Evolutionary conservation across 805 yeast genomes (phyloP).

Genomic region (Wickerhamiella azymoides): DNA sequence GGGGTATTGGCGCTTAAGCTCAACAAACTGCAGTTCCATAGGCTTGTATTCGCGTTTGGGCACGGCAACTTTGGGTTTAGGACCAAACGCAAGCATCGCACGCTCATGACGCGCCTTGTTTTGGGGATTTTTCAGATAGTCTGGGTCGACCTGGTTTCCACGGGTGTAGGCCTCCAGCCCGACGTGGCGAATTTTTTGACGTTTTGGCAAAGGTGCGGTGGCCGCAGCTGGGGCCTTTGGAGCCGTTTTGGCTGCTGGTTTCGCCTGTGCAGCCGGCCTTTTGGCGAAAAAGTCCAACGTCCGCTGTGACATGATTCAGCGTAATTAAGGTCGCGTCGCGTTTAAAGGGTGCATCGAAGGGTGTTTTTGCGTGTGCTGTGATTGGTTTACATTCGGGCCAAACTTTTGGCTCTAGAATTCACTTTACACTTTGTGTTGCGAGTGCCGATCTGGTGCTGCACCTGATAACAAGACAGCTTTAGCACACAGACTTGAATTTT

Average conservation of each 20-base stretch:
- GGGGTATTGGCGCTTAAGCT: constrained; percentile 41
- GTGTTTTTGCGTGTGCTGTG: too few species aligned
- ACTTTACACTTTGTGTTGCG: too few species aligned
- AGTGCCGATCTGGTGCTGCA: too few species aligned
- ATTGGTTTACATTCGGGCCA: too few species aligned
- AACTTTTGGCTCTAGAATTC: too few species aligned
- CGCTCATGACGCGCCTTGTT: constrained; percentile 1
- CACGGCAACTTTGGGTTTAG: neutral
- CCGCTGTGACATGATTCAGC: constrained; percentile 3
- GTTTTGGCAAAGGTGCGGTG: neutral
- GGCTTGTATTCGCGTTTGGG: constrained; percentile 37
- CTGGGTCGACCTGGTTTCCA: constrained; percentile 2
- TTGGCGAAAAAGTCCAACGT: constrained; percentile 6
- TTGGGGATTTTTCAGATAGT: constrained; percentile 2
- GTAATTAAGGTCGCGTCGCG: neutral
- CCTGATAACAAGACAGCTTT: too few species aligned
- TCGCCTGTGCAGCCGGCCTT: neutral
- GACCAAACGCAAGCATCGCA: constrained; percentile 1
- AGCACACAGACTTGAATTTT: too few species aligned
- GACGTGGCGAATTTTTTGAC: neutral
- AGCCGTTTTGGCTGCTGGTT: neutral
- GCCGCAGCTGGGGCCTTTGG: too few species aligned
- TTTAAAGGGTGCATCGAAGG: too few species aligned
- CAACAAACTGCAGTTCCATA: constrained; percentile 61
- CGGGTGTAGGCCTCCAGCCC: neutral